A percentile compares a stretch with the other conserved stretches of the same genome.
These are phyloP conservation scores for Colletotrichum ledebouriae DNA, from an alignment of 2,329 filamentous ascomycete species.

Conservation along the genomic window DNA sequence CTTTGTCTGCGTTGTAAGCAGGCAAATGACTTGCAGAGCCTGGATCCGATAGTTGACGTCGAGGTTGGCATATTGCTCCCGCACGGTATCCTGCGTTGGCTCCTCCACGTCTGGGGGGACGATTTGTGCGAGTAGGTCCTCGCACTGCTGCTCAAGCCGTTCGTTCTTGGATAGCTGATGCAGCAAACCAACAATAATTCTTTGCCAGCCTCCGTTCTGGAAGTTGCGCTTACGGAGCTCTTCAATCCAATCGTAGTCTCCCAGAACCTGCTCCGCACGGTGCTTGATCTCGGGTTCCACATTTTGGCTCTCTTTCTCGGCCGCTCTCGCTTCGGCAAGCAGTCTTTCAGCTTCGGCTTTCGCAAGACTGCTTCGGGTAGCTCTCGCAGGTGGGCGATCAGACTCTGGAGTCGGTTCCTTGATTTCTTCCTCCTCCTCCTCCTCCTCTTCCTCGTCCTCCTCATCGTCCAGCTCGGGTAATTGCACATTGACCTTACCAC, in stretches of 20 bases:
- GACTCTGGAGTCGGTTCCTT: slow-evolving; percentile 75
- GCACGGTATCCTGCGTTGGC: slow-evolving; percentile 80
- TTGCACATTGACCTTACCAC: slow-evolving; percentile 83
- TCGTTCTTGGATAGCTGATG: slow-evolving; percentile 86
- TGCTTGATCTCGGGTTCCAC: slow-evolving; percentile 67
- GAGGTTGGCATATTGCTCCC: slow-evolving; percentile 78
- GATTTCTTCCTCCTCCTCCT: slow-evolving; percentile 70
- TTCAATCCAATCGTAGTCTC: slow-evolving; percentile 85
- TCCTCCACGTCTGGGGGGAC: slow-evolving; percentile 79
- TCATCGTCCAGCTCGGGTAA: slow-evolving; percentile 82
- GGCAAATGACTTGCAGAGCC: slow-evolving; percentile 86
- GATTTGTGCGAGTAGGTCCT: slow-evolving; percentile 84
- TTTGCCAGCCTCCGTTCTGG: slow-evolving; percentile 88
- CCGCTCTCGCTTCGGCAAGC: slow-evolving; percentile 70
- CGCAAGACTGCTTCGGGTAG: slow-evolving; percentile 87
- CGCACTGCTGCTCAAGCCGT: slow-evolving; percentile 77
- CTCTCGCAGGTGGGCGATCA: slow-evolving; percentile 76
- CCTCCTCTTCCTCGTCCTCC: slow-evolving; percentile 73
- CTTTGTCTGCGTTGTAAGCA: slow-evolving; percentile 88
- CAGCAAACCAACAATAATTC: slow-evolving; percentile 88
- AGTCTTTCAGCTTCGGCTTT: slow-evolving; percentile 82
- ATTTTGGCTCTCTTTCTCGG: slow-evolving; percentile 58
- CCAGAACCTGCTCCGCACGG: slow-evolving; percentile 81
- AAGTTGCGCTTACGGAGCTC: slow-evolving; percentile 87
- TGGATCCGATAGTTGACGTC: slow-evolving; percentile 87